These are phyloP conservation scores for Ceratobasidium sp. DNA, from an alignment of 1,284 basidiomycete genomes.

Conservation along the genomic window DNA sequence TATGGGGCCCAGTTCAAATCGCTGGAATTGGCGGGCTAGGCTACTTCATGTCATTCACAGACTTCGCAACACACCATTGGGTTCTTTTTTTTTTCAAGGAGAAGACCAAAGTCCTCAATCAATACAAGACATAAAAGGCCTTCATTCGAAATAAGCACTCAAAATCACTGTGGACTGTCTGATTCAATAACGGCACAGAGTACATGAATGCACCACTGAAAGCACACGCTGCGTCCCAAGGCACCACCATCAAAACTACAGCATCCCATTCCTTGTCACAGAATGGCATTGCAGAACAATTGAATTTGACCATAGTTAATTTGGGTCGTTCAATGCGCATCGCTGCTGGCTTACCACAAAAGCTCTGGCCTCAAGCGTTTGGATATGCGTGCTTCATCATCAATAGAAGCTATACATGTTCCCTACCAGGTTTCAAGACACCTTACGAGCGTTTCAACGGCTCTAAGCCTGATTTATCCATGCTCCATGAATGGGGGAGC, in stretches of 20 bases:
- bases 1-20: background rate
- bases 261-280: constrained; percentile 39
- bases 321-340: constrained; percentile 14
- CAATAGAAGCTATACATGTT: constrained; percentile 39
- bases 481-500: constrained; percentile 45
- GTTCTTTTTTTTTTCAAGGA: background rate
- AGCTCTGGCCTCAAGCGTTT: constrained; percentile 41
- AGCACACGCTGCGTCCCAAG: background rate
- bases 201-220: background rate
- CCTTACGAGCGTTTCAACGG: constrained; percentile 49
- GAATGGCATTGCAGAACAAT: constrained; percentile 44
- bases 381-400: constrained; percentile 7
- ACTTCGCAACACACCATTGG: background rate
- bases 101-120: background rate
- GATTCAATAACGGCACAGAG: background rate
- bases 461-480: constrained; percentile 48
- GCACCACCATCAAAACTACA: constrained; percentile 40
- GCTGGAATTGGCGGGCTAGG: background rate
- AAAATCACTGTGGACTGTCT: background rate
- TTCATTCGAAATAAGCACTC: background rate
- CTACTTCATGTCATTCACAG: background rate
- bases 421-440: constrained; percentile 41
- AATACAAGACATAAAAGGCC: constrained; percentile 5
- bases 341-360: constrained; percentile 24
- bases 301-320: constrained; percentile 27